These are phyloP conservation scores for Paraconiothyrium brasiliense DNA, from an alignment of 2,329 filamentous ascomycete species.

Conservation along the genomic window DNA sequence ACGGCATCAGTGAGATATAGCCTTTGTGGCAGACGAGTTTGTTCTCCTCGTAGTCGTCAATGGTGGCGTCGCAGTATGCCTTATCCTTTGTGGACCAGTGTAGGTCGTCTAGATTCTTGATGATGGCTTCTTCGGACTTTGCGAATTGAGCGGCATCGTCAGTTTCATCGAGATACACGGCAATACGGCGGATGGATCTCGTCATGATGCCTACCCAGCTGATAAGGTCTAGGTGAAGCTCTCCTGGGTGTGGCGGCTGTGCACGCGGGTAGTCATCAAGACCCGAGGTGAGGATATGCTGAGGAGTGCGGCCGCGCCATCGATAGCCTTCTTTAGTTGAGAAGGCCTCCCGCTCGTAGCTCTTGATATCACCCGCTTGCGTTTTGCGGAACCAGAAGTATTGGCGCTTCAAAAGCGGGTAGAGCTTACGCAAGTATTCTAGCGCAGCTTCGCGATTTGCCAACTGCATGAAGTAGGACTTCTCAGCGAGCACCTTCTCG, in stretches of 20 bases:
- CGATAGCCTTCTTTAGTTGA: constrained; percentile 92
- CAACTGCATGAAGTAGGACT: constrained; percentile 69
- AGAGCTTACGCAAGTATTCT: constrained; percentile 78
- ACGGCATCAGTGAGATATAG: constrained; percentile 92
- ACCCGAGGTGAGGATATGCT: constrained; percentile 90
- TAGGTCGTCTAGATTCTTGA: constrained; percentile 86
- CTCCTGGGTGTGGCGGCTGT: constrained; percentile 92
- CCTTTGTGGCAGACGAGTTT: constrained; percentile 93
- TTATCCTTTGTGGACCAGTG: constrained; percentile 87
- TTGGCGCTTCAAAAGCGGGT: constrained; percentile 86
- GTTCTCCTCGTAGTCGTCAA: constrained; percentile 94
- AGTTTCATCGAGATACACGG: constrained; percentile 74
- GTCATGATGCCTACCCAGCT: constrained; percentile 99
- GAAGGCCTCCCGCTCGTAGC: constrained; percentile 88
- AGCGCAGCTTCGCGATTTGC: constrained; percentile 73
- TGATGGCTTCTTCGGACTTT: constrained; percentile 78
- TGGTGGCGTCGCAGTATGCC: constrained; percentile 92
- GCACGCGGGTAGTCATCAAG: constrained; percentile 96
- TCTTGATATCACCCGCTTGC: constrained; percentile 87
- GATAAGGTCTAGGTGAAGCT: constrained; percentile 93
- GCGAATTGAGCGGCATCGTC: constrained; percentile 80
- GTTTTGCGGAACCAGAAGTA: constrained; percentile 96
- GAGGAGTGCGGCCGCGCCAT: constrained; percentile 88
- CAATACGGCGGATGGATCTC: constrained; percentile 82
- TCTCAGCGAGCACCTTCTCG: constrained; percentile 47